These are phyloP conservation scores for Stephania japonica DNA, from an alignment of 164 flowering plant species.

Conservation along the genomic window DNA sequence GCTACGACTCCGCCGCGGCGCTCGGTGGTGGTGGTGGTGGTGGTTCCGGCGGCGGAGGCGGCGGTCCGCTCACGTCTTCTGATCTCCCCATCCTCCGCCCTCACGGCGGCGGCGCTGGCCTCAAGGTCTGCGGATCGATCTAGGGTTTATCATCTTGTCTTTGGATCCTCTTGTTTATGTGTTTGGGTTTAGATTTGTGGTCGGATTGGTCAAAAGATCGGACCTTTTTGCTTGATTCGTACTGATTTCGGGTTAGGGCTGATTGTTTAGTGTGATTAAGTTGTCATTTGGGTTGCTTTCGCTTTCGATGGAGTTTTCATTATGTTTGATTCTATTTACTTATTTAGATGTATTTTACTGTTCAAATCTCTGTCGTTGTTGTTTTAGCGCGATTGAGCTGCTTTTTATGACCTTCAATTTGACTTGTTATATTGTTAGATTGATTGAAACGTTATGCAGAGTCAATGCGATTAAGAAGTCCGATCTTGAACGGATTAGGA, in stretches of 20 bases:
- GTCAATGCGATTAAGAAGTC: not conserved
- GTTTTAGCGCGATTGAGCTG: no score
- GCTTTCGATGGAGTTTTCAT: not conserved
- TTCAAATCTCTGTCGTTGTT: not conserved
- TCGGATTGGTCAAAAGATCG: not conserved
- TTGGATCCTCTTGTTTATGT: not conserved
- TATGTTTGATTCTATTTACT: not conserved
- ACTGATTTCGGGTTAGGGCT: not conserved
- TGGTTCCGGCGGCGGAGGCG: slow-evolving; percentile 3
- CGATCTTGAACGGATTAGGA: not conserved
- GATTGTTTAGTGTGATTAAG: not conserved
- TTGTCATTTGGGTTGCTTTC: not conserved
- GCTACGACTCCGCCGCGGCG: slow-evolving; percentile 40
- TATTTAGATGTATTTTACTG: not conserved
- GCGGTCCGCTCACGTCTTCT: slow-evolving; percentile 19
- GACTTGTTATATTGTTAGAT: not conserved
- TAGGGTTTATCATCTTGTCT: slow-evolving; percentile 19
- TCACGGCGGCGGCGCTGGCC: slow-evolving; percentile 30
- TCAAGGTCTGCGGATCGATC: slow-evolving; percentile 39
- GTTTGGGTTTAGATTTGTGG: slow-evolving; percentile 2
- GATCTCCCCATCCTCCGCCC: slow-evolving; percentile 39
- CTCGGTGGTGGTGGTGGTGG: slow-evolving; percentile 28
- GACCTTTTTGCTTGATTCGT: not conserved
- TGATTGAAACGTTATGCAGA: not conserved
- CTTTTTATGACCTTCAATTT: not conserved